Conservation (phyloP, 2,329 filamentous ascomycete species). For the Tolypocladium amazonense region DNA sequence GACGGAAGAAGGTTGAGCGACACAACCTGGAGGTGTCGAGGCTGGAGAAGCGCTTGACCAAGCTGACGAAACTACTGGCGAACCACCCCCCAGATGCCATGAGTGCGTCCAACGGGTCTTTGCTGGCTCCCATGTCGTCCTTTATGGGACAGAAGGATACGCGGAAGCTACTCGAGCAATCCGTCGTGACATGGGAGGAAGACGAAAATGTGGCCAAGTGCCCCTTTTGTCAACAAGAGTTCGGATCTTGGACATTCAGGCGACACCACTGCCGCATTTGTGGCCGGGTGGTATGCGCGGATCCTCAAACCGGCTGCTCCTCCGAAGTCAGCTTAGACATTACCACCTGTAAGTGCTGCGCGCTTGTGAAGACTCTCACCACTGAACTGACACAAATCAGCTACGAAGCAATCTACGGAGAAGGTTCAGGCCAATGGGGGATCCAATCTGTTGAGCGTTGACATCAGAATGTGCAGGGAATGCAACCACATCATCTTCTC, state of each 20-base stretch:
- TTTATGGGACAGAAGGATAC: conserved; percentile 61
- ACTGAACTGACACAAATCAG: conserved; percentile 1
- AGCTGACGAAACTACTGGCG: conserved; percentile 74
- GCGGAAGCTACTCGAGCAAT: conserved; percentile 77
- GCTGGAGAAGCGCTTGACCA: conserved; percentile 83
- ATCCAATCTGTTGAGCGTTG: conserved; percentile 51
- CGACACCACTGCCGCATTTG: conserved; percentile 93
- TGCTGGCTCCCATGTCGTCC: conserved; percentile 51
- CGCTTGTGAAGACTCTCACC: background rate
- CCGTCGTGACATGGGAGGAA: conserved; percentile 90
- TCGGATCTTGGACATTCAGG: conserved; percentile 84
- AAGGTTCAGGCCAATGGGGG: conserved; percentile 21
- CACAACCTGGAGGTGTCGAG: conserved; percentile 80
- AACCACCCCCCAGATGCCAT: conserved; percentile 62
- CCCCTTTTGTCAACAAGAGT: conserved; percentile 93
- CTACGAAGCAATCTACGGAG: conserved; percentile 24
- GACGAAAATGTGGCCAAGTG: conserved; percentile 71
- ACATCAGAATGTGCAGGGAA: conserved; percentile 85
- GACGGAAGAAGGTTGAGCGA: conserved; percentile 71
- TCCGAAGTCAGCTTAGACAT: conserved; percentile 74
- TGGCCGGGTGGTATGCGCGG: conserved; percentile 85
- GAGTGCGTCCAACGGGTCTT: conserved; percentile 33
- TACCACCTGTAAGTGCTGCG: conserved; percentile 32
- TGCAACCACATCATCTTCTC: conserved; percentile 56
- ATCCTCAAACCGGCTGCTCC: conserved; percentile 75